Conservation (phyloP, 2,329 filamentous ascomycete genomes). For the Neospermospora avenae region DNA sequence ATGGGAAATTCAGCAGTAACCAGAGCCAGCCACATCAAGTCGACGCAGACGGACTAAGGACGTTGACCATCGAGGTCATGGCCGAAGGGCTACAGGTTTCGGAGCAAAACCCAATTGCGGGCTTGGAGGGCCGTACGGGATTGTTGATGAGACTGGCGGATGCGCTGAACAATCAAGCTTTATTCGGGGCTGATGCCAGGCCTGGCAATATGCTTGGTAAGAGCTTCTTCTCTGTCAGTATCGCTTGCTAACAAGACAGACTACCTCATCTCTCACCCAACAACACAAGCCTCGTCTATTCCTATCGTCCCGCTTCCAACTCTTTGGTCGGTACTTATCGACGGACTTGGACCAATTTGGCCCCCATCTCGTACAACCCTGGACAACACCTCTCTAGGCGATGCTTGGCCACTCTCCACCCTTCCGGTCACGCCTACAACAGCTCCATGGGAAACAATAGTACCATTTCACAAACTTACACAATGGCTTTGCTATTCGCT, state of each 20-base stretch:
- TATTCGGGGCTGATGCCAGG: constrained; percentile 79
- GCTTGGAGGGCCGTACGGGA: constrained; percentile 78
- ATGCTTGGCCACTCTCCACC: constrained; percentile 86
- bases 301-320: constrained; percentile 85
- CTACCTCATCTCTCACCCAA: constrained; percentile 87
- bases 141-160: constrained; percentile 72
- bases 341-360: constrained; percentile 84
- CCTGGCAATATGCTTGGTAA: constrained; percentile 93
- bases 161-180: constrained; percentile 74
- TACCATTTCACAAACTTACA: constrained; percentile 91
- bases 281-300: constrained; percentile 83
- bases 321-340: constrained; percentile 87
- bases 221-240: constrained; percentile 29
- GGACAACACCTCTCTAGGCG: constrained; percentile 81
- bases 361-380: constrained; percentile 81
- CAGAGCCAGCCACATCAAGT: constrained; percentile 81
- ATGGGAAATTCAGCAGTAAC: constrained; percentile 82
- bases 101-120: constrained; percentile 75
- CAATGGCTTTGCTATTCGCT: constrained; percentile 95
- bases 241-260: constrained; percentile 51
- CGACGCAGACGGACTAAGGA: constrained; percentile 75
- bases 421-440: constrained; percentile 59
- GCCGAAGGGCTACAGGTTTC: constrained; percentile 82
- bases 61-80: constrained; percentile 69
- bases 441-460: constrained; percentile 73